Conservation (phyloP, 805 yeast genomes). For the Candida nitratophila region DNA sequence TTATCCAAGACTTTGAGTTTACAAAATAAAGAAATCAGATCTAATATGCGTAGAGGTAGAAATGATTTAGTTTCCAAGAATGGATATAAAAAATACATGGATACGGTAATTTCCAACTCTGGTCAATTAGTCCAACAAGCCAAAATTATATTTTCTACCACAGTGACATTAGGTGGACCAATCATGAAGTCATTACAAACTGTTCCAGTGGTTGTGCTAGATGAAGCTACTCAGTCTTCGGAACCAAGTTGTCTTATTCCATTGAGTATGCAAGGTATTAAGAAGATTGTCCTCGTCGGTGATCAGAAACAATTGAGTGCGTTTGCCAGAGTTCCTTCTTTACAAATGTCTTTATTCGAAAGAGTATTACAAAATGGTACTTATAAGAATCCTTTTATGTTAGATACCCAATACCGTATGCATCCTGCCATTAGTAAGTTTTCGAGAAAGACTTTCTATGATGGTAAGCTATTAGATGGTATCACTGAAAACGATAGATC, state of each 20-base stretch:
- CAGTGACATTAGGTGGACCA: conserved; percentile 66
- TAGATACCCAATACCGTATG: conserved; percentile 91
- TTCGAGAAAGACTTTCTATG: conserved; percentile 77
- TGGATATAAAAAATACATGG: conserved; percentile 43
- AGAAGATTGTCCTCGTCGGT: conserved; percentile 66
- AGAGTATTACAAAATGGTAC: conserved; percentile 57
- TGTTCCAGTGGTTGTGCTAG: conserved; percentile 64
- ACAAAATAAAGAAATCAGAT: conserved; percentile 33
- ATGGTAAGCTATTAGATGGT: conserved; percentile 65
- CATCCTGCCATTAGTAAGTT: conserved; percentile 84
- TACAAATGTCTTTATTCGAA: conserved; percentile 64
- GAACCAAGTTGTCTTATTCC: conserved; percentile 70
- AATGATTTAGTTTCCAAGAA: conserved; percentile 32
- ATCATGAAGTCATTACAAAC: conserved; percentile 44
- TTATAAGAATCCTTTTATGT: conserved; percentile 54
- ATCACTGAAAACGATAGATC: conserved; percentile 44
- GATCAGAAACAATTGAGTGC: conserved; percentile 72
- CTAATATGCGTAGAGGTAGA: conserved; percentile 37
- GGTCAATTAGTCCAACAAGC: conserved; percentile 54
- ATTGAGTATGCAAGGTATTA: conserved; percentile 58
- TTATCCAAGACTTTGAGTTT: conserved; percentile 43
- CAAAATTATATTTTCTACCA: conserved; percentile 64
- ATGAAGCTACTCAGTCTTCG: conserved; percentile 72
- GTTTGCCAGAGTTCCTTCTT: conserved; percentile 59
- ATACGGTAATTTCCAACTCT: conserved; percentile 36